Evolutionary conservation across 2,329 filamentous ascomycete genomes (phyloP), one percentile per base, ranked within the genome.

Genomic region (Coniochaeta hoffmannii): DNA sequence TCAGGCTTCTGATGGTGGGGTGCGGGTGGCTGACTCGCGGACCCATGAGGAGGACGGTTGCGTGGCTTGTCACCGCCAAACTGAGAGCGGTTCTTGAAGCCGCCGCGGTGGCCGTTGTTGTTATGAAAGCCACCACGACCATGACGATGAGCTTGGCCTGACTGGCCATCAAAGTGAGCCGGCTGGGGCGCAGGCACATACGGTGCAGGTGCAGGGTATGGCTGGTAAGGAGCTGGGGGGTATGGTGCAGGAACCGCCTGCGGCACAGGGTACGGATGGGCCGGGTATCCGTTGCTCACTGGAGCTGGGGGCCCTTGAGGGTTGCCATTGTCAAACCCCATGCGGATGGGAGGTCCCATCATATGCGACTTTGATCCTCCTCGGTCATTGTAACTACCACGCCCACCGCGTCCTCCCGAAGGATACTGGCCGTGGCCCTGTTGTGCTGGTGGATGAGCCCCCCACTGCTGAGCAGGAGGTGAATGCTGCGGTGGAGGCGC

Each of bases 341-440:
- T 79, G 55, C 74, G 74, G 59, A 82, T 77, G 2, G 78, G 77
- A 32, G 78, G 77, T 0, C 76, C 81, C 80, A 78, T 79, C 62
- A 76, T 70, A 65, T 66, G 68, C 1, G 65, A 59, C 53, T 68
- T 69, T 12, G 64, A 55, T 4, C 60, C 76, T 67, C 69, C 65
- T 30, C 71, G 68, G 35, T 71, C 68, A 59, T 76, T 72, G 53
- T 74, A 71, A 30, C 66, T 67, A 49, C 71, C 69, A 53, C 72
- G 70, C 31, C 71, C 70, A 58, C 71, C 67, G 22, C 69, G 65
- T 58, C 77, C 76, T 49, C 69, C 69, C 61, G 67, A 66, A 19
- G 41, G 41, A 58, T 64, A 69, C 26, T 67, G 63, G 53, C 65
- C 65, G n/a, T 60, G 60, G 7, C 62, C 55, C 28, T 66, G 59